These are phyloP conservation scores for Cunninghamia lanceolata DNA, from an alignment of 75 land plant genomes.

Conservation along the genomic window DNA sequence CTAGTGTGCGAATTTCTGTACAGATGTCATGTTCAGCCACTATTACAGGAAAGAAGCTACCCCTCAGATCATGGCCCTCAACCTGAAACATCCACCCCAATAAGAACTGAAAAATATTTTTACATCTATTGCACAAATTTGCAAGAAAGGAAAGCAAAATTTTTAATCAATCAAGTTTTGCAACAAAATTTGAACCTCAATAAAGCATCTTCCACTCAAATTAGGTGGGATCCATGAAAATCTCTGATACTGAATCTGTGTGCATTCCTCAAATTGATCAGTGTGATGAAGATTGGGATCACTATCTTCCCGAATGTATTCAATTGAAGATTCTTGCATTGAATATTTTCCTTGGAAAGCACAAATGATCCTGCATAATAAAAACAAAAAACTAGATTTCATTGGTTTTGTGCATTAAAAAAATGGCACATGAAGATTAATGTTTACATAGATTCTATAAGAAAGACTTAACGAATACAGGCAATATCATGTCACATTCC, in stretches of 20 bases:
- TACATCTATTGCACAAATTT: background rate
- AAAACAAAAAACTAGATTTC: background rate
- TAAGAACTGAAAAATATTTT: background rate
- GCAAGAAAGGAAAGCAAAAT: background rate
- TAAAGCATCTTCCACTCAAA: slow-evolving; percentile 61
- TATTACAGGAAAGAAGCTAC: slow-evolving; percentile 65
- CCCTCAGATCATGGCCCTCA: slow-evolving; percentile 58
- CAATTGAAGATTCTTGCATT: slow-evolving; percentile 25
- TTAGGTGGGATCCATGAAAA: slow-evolving; percentile 51
- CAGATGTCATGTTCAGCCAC: slow-evolving; percentile 69
- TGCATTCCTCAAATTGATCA: slow-evolving; percentile 17
- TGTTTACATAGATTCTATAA: background rate
- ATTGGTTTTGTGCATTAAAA: background rate
- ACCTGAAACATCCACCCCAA: slow-evolving; percentile 37
- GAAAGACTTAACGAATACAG: background rate
- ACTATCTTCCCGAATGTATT: background rate
- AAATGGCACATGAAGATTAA: background rate
- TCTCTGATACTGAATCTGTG: slow-evolving; percentile 27
- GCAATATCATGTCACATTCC: background rate
- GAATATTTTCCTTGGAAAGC: slow-evolving; percentile 67
- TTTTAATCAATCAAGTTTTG: background rate
- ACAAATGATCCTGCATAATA: slow-evolving; percentile 62
- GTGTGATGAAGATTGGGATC: background rate
- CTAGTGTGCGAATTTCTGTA: slow-evolving; percentile 57
- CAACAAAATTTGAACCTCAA: slow-evolving; percentile 56